These are phyloP conservation scores for Peribolospora baueri DNA, from an alignment of 768 basidiomycete species.

Conservation along the genomic window DNA sequence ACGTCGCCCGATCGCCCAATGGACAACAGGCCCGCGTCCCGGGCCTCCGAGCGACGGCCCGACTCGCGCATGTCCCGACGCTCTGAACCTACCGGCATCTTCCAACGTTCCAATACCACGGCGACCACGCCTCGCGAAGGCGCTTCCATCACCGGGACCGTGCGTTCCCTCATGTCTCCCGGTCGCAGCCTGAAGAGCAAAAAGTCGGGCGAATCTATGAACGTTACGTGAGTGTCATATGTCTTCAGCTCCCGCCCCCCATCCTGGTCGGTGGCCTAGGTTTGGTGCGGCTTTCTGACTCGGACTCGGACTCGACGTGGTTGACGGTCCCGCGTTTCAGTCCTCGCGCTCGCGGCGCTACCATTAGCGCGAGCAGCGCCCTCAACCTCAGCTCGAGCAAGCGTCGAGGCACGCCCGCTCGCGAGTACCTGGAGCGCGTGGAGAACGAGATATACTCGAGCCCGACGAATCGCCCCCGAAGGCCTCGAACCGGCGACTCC, in stretches of 20 bases:
- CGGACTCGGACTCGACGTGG: background rate
- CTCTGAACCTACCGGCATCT: background rate
- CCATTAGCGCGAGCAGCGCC: slow-evolving; percentile 2
- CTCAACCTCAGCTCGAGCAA: slow-evolving; percentile 25
- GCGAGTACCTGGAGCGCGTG: slow-evolving; percentile 56
- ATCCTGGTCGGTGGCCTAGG: too few relatives aligned
- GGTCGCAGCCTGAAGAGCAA: too few relatives aligned
- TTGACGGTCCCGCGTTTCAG: slow-evolving; percentile 9
- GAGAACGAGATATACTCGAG: slow-evolving; percentile 16
- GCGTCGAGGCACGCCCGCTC: slow-evolving; percentile 69
- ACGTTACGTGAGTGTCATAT: background rate
- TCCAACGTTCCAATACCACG: background rate
- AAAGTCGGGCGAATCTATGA: background rate
- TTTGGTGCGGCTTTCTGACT: too few relatives aligned
- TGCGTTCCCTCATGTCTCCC: background rate
- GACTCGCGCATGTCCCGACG: background rate
- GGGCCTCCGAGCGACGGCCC: background rate
- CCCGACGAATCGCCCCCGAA: slow-evolving; percentile 9
- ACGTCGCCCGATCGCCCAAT: slow-evolving; percentile 3
- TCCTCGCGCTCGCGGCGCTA: slow-evolving; percentile 6
- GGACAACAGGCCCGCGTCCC: background rate
- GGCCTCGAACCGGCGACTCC: slow-evolving; percentile 13
- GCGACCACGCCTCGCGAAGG: background rate
- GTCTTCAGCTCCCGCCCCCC: slow-evolving; percentile 2
- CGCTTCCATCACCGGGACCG: background rate